phyloP scores from a whole-genome alignment of 2,329 filamentous ascomycete species.

The Pestalotiopsis sp. region DNA sequence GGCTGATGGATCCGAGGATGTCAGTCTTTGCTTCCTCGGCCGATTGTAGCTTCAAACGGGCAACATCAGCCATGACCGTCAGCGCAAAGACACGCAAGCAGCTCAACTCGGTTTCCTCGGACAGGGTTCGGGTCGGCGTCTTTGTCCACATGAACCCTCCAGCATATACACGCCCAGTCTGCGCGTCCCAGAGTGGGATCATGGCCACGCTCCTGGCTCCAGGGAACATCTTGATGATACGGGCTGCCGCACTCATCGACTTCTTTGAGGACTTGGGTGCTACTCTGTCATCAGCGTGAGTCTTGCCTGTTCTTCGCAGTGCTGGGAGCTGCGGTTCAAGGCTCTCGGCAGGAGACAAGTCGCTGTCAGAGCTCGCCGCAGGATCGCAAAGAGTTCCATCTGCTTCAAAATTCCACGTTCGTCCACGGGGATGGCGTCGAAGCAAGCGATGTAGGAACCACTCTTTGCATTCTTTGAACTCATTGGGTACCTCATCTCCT shows the following conservation, averaged over 20 bases:
- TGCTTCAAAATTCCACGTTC: slow-evolving; percentile 40
- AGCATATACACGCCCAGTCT: slow-evolving; percentile 50
- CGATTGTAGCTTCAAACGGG: slow-evolving; percentile 40
- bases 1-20: slow-evolving; percentile 61
- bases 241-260: neutral
- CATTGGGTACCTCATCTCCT: slow-evolving; percentile 26
- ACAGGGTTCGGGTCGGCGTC: slow-evolving; percentile 43
- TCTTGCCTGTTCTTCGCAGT: neutral
- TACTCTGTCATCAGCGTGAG: neutral
- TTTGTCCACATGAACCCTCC: slow-evolving; percentile 53
- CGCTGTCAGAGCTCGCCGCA: neutral
- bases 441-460: slow-evolving; percentile 43
- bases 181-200: slow-evolving; percentile 50
- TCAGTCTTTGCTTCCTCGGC: slow-evolving; percentile 55
- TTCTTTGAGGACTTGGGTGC: neutral
- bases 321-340: neutral
- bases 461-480: slow-evolving; percentile 24
- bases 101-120: slow-evolving; percentile 48
- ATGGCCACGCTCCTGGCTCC: slow-evolving; percentile 48
- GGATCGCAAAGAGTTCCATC: neutral
- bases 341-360: neutral
- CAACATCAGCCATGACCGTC: slow-evolving; percentile 59
- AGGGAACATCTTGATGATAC: slow-evolving; percentile 36
- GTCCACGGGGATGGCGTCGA: slow-evolving; percentile 46
- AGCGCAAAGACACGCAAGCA: slow-evolving; percentile 54